phyloP scores from a whole-genome alignment of 345 rosid species.

The Lagerstroemia speciosa region DNA sequence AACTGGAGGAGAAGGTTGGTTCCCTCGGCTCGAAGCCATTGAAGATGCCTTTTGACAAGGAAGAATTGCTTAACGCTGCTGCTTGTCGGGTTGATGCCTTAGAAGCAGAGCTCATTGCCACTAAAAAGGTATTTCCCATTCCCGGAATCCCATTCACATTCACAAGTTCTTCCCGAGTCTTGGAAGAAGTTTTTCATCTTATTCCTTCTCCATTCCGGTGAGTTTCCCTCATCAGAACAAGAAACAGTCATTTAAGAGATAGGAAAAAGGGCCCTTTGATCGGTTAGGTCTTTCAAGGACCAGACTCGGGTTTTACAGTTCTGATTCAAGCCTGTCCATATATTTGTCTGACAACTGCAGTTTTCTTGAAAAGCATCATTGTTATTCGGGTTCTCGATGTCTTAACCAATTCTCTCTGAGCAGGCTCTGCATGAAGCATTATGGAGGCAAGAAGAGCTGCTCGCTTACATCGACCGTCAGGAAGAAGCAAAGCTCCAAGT shows the following conservation, averaged over 20 bases:
- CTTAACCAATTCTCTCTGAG: background rate
- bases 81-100: slow-evolving; percentile 93
- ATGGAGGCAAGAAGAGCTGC: slow-evolving; percentile 94
- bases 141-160: background rate
- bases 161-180: too few relatives aligned
- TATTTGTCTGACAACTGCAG: background rate
- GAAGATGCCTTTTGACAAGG: slow-evolving; percentile 96
- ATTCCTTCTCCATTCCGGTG: too few relatives aligned
- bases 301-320: too few relatives aligned
- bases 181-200: too few relatives aligned
- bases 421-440: slow-evolving; percentile 90
- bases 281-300: too few relatives aligned
- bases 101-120: slow-evolving; percentile 96
- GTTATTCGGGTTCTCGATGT: background rate
- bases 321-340: too few relatives aligned
- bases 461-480: slow-evolving; percentile 85
- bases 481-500: slow-evolving; percentile 64
- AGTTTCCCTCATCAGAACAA: too few relatives aligned
- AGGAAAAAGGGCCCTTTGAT: too few relatives aligned
- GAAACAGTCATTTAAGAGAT: too few relatives aligned
- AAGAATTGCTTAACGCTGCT: slow-evolving; percentile 85
- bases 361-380: background rate
- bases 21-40: slow-evolving; percentile 72
- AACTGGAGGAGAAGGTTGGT: slow-evolving; percentile 81
- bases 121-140: slow-evolving; percentile 59